Conservation (phyloP, 2,329 filamentous ascomycete species). For the Monosporascus sp. region DNA sequence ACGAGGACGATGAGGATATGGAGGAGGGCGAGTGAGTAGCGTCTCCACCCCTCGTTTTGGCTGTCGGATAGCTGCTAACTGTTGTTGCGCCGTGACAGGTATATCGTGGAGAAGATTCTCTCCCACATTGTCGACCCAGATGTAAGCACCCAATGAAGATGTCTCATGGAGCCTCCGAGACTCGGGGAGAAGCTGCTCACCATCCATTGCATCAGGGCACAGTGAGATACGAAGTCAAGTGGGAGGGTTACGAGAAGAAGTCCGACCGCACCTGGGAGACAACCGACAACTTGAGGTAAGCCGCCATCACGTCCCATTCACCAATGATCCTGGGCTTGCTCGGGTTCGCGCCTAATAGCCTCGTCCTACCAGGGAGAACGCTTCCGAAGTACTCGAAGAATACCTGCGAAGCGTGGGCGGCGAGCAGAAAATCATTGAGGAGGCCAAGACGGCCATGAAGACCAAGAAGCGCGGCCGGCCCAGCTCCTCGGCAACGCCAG, state of each 20-base stretch:
- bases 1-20: constrained; percentile 26
- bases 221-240: constrained; percentile 67
- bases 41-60: background rate
- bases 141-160: constrained; percentile 29
- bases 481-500: constrained; percentile 32
- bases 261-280: constrained; percentile 75
- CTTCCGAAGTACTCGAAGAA: constrained; percentile 54
- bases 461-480: constrained; percentile 55
- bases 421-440: constrained; percentile 47
- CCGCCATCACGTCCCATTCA: constrained; percentile 3
- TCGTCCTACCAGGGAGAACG: constrained; percentile 43
- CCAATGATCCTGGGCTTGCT: background rate
- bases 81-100: constrained; percentile 39
- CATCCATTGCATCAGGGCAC: constrained; percentile 32
- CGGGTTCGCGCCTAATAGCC: background rate
- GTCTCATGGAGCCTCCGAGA: background rate
- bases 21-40: constrained; percentile 23
- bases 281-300: constrained; percentile 61
- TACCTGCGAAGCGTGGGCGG: constrained; percentile 64
- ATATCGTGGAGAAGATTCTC: constrained; percentile 68
- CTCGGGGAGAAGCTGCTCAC: constrained; percentile 3
- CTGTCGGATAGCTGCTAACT: constrained; percentile 4
- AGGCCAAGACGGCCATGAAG: constrained; percentile 44
- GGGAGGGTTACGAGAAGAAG: constrained; percentile 70
- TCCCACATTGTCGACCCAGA: constrained; percentile 57